Evolutionary conservation across 2,329 filamentous ascomycete species (phyloP).

Genomic region (Aspergillus arachidicola): DNA sequence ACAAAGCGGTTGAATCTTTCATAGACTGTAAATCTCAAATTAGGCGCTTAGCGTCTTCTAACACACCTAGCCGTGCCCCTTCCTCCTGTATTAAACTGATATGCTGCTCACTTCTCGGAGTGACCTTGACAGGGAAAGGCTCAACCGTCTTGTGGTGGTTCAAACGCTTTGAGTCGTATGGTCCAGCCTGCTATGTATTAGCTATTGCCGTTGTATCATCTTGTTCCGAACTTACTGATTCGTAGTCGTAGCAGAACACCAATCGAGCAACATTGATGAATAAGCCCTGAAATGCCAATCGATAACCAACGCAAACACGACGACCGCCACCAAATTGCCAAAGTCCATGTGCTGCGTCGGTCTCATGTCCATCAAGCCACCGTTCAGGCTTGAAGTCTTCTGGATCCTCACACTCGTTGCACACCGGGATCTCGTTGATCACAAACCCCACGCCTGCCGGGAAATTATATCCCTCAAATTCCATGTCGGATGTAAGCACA

Average conservation of each 20-base stretch:
- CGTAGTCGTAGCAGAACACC: conserved; percentile 31
- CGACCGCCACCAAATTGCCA: conserved; percentile 41
- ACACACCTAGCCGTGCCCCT: neutral
- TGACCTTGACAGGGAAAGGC: conserved; percentile 32
- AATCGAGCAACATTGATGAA: conserved; percentile 36
- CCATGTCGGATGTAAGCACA: conserved; percentile 25
- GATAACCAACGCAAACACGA: conserved; percentile 39
- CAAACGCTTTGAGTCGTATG: conserved; percentile 18
- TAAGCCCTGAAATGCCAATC: conserved; percentile 32
- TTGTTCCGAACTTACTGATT: conserved; percentile 3
- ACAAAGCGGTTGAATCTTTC: no score
- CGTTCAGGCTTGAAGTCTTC: conserved; percentile 37
- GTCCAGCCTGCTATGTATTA: conserved; percentile 17
- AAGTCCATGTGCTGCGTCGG: conserved; percentile 31
- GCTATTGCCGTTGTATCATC: neutral
- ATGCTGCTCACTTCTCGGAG: conserved; percentile 10
- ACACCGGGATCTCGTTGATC: conserved; percentile 36
- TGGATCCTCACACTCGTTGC: conserved; percentile 33
- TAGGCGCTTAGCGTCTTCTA: neutral
- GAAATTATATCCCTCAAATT: conserved; percentile 32
- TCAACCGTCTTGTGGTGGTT: conserved; percentile 28
- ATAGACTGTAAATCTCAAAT: no score
- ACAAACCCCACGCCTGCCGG: conserved; percentile 34
- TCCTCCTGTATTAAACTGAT: conserved; percentile 4
- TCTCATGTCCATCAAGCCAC: conserved; percentile 40